A percentile compares a stretch with the other conserved stretches of the same genome.
These are phyloP conservation scores for Kodamaea suecica DNA, from an alignment of 1,139 yeast species.

Conservation along the genomic window DNA sequence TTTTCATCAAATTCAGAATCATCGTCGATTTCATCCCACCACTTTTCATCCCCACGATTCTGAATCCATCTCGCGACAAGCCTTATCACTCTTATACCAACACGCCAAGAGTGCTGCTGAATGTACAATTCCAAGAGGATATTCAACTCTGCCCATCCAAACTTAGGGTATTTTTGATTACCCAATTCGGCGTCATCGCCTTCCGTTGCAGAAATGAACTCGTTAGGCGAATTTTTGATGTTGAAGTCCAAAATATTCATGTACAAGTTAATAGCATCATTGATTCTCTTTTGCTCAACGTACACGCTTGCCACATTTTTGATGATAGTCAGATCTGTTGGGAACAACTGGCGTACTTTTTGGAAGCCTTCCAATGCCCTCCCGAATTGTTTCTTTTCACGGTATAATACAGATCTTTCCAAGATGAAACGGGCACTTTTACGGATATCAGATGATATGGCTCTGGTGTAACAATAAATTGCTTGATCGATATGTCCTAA, in stretches of 20 bases:
- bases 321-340: constrained; percentile 59
- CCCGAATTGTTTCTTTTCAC: constrained; percentile 59
- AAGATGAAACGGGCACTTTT: constrained; percentile 54
- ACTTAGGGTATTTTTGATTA: constrained; percentile 39
- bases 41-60: constrained; percentile 62
- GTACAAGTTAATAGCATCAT: constrained; percentile 80
- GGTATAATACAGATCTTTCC: constrained; percentile 63
- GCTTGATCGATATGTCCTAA: constrained; percentile 80
- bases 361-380: constrained; percentile 77
- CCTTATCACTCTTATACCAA: constrained; percentile 65
- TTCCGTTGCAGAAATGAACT: constrained; percentile 19
- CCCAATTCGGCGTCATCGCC: constrained; percentile 10
- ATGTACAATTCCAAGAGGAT: constrained; percentile 76
- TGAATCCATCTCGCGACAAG: constrained; percentile 83
- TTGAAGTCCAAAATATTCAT: constrained; percentile 62
- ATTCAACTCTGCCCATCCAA: constrained; percentile 88
- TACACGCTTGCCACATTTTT: constrained; percentile 76
- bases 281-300: constrained; percentile 68
- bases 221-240: constrained; percentile 24
- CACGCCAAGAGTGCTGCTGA: constrained; percentile 59
- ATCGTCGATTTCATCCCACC: constrained; percentile 76
- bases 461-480: constrained; percentile 73
- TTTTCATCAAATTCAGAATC: constrained; percentile 78
- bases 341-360: constrained; percentile 56
- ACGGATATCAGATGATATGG: constrained; percentile 53